A percentile compares a stretch with the other conserved stretches of the same genome.
phyloP scores from a whole-genome alignment of 1,284 basidiomycete species.

The Ceratobasidium sp. region DNA sequence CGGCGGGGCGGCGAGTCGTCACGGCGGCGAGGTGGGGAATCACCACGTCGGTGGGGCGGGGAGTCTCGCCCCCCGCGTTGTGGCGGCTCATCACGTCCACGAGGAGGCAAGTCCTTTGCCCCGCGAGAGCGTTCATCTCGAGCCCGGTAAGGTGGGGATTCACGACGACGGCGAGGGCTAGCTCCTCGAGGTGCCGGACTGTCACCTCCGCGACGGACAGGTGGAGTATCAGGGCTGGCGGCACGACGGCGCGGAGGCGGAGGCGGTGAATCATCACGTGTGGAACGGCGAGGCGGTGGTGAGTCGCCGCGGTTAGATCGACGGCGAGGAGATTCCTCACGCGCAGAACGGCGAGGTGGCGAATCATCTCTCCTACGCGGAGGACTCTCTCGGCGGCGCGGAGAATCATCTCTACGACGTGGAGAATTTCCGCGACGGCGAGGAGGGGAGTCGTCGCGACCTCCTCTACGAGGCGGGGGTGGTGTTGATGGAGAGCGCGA shows the following conservation, averaged over 20 bases:
- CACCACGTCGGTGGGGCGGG: constrained; percentile 28
- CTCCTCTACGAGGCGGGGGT: constrained; percentile 26
- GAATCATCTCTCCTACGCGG: constrained; percentile 15
- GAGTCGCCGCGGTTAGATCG: constrained; percentile 37
- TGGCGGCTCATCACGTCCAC: constrained; percentile 24
- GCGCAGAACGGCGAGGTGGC: constrained; percentile 27
- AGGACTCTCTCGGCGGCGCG: constrained; percentile 7
- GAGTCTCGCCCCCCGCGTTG: constrained; percentile 26
- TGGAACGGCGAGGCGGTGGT: constrained; percentile 38
- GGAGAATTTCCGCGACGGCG: constrained; percentile 43
- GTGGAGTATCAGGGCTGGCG: background rate
- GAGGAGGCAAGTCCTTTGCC: constrained; percentile 10
- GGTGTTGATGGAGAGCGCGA: constrained; percentile 18
- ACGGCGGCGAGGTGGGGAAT: constrained; percentile 28
- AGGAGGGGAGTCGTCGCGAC: constrained; percentile 46
- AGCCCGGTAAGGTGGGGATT: constrained; percentile 16
- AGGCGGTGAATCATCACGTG: constrained; percentile 37
- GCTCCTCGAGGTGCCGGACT: constrained; percentile 25
- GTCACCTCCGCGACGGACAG: constrained; percentile 25
- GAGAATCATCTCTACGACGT: constrained; percentile 42
- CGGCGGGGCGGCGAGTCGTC: constrained; percentile 27
- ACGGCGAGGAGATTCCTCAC: constrained; percentile 42
- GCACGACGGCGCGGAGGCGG: constrained; percentile 18
- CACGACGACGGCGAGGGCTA: constrained; percentile 24
- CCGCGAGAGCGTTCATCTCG: constrained; percentile 12